Base-by-base conservation (phyloP, 192 early-diverging fungal species). In the Helicostylum pulchrum region DNA sequence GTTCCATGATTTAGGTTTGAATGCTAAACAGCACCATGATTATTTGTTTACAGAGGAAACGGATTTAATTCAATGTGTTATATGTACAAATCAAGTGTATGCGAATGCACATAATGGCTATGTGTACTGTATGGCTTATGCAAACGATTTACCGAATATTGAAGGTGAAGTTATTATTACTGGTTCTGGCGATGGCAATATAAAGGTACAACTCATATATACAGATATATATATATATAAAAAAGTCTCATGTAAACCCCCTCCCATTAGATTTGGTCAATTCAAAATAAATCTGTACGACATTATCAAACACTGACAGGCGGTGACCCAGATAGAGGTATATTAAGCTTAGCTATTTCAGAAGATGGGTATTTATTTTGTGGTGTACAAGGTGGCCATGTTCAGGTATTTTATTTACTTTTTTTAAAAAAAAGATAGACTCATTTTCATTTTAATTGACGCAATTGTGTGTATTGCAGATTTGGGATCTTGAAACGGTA, bases 401-500 rank as follows among this genome's bases (percentile, higher is more conserved):
- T 91, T 57, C 80, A 86, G 66, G 78, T 77, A 70, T 19, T 8
- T 19, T 31, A 50, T 21, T n/a, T n/a, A n/a, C n/a, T n/a, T n/a
- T n/a, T n/a, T n/a, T n/a, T n/a, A n/a, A 48, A 12, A 15, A 17
- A 17, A 48, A 48, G 14, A 44, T 48, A 48, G 3, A 48, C 46
- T 48, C 14, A 48, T 48, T 48, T 48, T 48, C 15, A 48, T 48
- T 15, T 17, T 14, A 48, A 48, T 48, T 48, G 46, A 48, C n/a
- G 46, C 14, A 48, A 48, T 26, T 26, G 26, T 26, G 26, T 26
- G 26, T 26, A 50, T 1, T n/a, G 2, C 53, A 80, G 69, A 86
- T 90, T 17, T 91, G 87, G 77, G 89, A 91, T 56, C 66, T 91
- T 11, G 89, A 91, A 67, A 91, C 89, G 2, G 68, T 71, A 45